Evolutionary conservation across 371 early-diverging fungal species (phyloP).

Genomic region (Rhizoclosmatium hyalinum): DNA sequence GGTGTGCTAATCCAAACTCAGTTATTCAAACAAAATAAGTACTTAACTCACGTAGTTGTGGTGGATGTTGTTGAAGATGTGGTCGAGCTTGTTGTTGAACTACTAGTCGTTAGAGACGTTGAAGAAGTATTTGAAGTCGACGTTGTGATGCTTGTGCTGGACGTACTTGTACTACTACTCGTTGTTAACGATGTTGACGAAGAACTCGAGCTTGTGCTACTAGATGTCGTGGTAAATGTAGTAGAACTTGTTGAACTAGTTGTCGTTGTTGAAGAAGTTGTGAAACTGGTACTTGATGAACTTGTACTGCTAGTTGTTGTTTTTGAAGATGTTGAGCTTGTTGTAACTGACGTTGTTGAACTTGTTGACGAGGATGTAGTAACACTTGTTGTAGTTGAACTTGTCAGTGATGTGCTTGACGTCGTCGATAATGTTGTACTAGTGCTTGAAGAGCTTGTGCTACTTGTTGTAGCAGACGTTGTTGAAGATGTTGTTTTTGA

Average conservation of each 20-base stretch:
- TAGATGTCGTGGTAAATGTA: not conserved
- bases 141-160: too few relatives aligned
- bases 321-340: not conserved
- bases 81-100: not conserved
- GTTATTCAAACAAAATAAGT: too few relatives aligned
- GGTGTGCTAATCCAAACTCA: too few relatives aligned
- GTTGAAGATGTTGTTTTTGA: not conserved
- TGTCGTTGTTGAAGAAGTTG: not conserved
- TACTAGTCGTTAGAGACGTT: not conserved
- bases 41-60: too few relatives aligned
- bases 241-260: not conserved
- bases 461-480: not conserved
- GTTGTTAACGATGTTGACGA: not conserved
- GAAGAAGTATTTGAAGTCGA: not conserved
- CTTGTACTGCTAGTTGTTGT: not conserved
- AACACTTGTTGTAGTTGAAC: not conserved
- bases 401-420: not conserved
- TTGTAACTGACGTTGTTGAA: not conserved
- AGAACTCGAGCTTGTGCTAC: not conserved
- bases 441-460: not conserved
- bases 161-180: too few relatives aligned
- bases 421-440: not conserved
- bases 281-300: not conserved
- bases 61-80: too few relatives aligned
- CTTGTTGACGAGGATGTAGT: not conserved